Conservation (phyloP, 1,284 basidiomycete genomes). For the Sparassis latifolia region DNA sequence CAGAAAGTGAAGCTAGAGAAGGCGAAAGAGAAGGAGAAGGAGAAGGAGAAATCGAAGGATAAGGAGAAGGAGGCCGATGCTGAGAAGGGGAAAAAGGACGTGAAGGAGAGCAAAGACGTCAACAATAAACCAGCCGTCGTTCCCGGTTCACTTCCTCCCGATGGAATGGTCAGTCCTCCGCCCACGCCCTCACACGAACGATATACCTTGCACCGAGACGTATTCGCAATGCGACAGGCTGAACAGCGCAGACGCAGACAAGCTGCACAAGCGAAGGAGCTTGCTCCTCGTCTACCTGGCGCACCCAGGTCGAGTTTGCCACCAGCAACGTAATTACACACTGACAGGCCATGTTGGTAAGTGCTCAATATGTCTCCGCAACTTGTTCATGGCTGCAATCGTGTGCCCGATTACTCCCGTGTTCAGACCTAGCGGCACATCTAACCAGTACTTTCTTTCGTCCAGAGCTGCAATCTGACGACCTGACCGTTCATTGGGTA, state of each 20-base stretch:
- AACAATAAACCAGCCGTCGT: conserved; percentile 11
- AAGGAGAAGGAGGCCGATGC: conserved; percentile 42
- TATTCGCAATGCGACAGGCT: conserved; percentile 32
- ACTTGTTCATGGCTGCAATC: no score
- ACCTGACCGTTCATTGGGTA: no score
- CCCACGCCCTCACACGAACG: conserved; percentile 27
- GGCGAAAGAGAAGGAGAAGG: conserved; percentile 44
- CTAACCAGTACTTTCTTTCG: no score
- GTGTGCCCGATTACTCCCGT: no score
- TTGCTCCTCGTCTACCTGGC: conserved; percentile 33
- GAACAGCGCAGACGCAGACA: conserved; percentile 34
- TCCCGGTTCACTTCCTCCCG: conserved; percentile 13
- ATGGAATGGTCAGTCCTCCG: conserved; percentile 11
- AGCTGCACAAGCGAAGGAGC: conserved; percentile 29
- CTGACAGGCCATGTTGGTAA: no score
- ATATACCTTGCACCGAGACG: conserved; percentile 34
- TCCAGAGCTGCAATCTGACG: no score
- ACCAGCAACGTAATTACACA: background rate
- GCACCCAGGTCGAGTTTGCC: conserved; percentile 23
- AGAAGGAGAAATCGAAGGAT: conserved; percentile 33
- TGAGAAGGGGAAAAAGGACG: conserved; percentile 28
- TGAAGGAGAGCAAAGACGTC: conserved; percentile 16
- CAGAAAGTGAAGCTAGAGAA: conserved; percentile 47
- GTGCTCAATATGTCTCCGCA: no score
- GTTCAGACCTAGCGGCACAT: no score